Percentiles rank a stretch among this genome's conserved stretches.
These are phyloP conservation scores for Rhodotorula mucilaginosa DNA, from an alignment of 1,284 basidiomycete species.

Conservation along the genomic window DNA sequence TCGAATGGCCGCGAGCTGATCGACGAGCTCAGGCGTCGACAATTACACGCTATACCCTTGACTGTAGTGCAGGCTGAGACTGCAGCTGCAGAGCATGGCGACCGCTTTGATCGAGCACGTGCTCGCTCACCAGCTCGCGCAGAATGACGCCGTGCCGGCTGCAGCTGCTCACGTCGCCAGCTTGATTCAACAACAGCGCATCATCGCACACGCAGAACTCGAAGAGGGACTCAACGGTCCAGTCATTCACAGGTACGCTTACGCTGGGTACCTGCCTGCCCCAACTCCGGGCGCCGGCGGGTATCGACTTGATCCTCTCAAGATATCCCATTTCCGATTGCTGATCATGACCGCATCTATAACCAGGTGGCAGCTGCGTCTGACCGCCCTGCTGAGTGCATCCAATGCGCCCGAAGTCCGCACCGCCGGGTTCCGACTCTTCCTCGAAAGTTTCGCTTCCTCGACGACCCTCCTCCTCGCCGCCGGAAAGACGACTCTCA, in stretches of 20 bases:
- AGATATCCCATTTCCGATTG: no score
- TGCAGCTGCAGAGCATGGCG: constrained; percentile 5
- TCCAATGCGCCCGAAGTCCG: constrained; percentile 21
- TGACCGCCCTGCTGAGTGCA: constrained; percentile 22
- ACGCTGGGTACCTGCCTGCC: not conserved
- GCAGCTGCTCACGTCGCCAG: not conserved
- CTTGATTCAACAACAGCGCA: constrained; percentile 3
- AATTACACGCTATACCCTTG: not conserved
- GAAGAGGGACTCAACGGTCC: constrained; percentile 29
- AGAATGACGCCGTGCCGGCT: constrained; percentile 14
- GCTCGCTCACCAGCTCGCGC: constrained; percentile 23
- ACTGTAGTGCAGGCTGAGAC: not conserved
- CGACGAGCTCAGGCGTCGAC: not conserved
- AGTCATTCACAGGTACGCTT: constrained; percentile 26
- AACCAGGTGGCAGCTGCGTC: constrained; percentile 34
- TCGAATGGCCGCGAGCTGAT: no score
- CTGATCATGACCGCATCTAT: not conserved
- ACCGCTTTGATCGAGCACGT: constrained; percentile 19
- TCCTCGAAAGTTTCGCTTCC: constrained; percentile 22
- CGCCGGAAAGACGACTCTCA: constrained; percentile 21
- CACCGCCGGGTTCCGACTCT: constrained; percentile 28
- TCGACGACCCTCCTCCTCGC: constrained; percentile 27
- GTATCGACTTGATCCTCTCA: not conserved
- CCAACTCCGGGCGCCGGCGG: not conserved
- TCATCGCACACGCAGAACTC: constrained; percentile 12